These are phyloP conservation scores for Populus nigra DNA, from an alignment of 345 rosid genomes.

Conservation along the genomic window DNA sequence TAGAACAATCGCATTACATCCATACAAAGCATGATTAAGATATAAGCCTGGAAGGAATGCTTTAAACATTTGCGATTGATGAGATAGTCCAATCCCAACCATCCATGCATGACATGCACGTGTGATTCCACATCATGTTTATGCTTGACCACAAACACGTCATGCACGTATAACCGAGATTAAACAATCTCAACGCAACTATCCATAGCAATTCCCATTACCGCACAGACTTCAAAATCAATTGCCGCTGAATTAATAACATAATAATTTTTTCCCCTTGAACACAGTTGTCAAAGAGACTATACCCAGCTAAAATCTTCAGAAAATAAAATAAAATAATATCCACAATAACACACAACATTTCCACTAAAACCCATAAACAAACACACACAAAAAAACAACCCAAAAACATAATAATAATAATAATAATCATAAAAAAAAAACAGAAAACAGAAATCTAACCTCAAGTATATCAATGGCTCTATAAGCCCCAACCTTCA, in stretches of 20 bases:
- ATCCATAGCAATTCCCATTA: background rate
- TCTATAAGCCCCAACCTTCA: conserved; percentile 67
- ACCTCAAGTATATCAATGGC: conserved; percentile 90
- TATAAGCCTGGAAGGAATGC: background rate
- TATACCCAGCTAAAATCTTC: too few species aligned
- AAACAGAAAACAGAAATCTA: background rate
- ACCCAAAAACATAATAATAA: background rate
- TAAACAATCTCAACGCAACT: background rate
- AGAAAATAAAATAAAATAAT: background rate
- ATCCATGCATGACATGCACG: background rate
- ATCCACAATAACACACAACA: background rate
- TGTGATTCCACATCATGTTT: background rate
- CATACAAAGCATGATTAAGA: background rate
- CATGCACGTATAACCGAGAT: background rate
- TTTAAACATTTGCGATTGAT: background rate
- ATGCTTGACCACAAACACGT: background rate
- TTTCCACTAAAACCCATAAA: background rate
- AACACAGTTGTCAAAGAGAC: too few species aligned
- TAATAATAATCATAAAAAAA: too few species aligned
- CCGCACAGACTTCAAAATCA: background rate
- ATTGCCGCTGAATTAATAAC: background rate
- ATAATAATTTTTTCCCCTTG: background rate
- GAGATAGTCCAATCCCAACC: background rate
- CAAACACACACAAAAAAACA: background rate
- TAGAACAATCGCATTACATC: background rate